phyloP scores from a whole-genome alignment of 129 eudicot species.

The Flaveria linearis region DNA sequence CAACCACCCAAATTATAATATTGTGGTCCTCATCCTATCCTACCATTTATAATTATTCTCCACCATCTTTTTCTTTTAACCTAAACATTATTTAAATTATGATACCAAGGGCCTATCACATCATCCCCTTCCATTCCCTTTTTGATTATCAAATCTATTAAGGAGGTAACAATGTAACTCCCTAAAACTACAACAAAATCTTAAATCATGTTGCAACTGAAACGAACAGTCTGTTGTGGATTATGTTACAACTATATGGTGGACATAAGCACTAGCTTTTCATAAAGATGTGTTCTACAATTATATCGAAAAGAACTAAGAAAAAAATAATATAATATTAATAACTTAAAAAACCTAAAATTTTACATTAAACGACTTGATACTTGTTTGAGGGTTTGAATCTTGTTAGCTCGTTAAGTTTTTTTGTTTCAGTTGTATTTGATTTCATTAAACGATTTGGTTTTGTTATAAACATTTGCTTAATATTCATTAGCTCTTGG shows the following conservation, averaged over 20 bases:
- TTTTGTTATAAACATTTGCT: too few relatives aligned
- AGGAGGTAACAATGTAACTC: not conserved
- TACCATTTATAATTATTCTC: conserved; percentile 37
- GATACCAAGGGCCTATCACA: conserved; percentile 27
- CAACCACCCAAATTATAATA: conserved; percentile 47
- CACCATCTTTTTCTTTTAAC: conserved; percentile 26
- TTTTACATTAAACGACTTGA: too few relatives aligned
- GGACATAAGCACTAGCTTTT: not conserved
- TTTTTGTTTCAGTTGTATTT: too few relatives aligned
- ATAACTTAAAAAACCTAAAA: too few relatives aligned
- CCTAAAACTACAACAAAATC: not conserved
- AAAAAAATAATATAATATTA: too few relatives aligned
- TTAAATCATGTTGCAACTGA: not conserved
- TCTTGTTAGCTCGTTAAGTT: too few relatives aligned
- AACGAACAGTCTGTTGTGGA: not conserved
- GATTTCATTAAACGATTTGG: too few relatives aligned
- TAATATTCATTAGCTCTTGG: too few relatives aligned
- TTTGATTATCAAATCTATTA: conserved; percentile 4
- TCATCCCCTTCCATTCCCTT: not conserved
- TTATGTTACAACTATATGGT: conserved; percentile 2
- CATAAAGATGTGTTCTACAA: too few relatives aligned
- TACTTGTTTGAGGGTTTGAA: too few relatives aligned
- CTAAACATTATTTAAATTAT: conserved; percentile 17
- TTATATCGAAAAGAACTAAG: too few relatives aligned
- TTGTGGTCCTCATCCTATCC: conserved; percentile 43